Conservation (phyloP, 192 early-diverging fungal species). For the Coemansia nantahalensis region DNA sequence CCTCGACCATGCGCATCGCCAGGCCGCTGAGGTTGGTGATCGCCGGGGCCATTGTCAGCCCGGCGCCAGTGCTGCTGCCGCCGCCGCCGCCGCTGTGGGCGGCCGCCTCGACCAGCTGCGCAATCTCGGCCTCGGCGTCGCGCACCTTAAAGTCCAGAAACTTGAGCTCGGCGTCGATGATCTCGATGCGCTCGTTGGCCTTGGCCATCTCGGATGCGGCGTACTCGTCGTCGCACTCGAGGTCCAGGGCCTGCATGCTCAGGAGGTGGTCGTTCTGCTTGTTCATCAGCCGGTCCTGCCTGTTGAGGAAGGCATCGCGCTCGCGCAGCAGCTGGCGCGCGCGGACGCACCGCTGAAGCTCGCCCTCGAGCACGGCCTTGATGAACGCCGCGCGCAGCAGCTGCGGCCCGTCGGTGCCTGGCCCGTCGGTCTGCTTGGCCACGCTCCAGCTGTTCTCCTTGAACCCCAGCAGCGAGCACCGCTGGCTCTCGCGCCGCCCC, state of each 20-base stretch:
- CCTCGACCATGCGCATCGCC: constrained; percentile 55
- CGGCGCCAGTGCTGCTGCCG: constrained; percentile 11
- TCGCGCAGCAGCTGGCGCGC: constrained; percentile 46
- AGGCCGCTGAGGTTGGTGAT: constrained; percentile 50
- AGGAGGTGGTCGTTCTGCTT: constrained; percentile 43
- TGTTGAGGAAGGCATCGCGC: constrained; percentile 34
- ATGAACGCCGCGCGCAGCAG: constrained; percentile 49
- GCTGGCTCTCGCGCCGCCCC: constrained; percentile 31
- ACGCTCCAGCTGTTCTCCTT: constrained; percentile 37
- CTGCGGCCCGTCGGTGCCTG: constrained; percentile 14
- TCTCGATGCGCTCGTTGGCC: constrained; percentile 36
- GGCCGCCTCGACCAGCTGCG: constrained; percentile 35
- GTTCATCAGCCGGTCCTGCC: constrained; percentile 47
- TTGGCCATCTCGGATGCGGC: constrained; percentile 12
- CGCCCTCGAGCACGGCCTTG: constrained; percentile 36
- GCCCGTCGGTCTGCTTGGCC: constrained; percentile 11
- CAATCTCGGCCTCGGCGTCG: constrained; percentile 45
- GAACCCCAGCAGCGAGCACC: constrained; percentile 34
- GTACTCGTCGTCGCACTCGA: constrained; percentile 15
- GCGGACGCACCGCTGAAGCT: constrained; percentile 44
- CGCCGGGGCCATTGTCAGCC: constrained; percentile 13
- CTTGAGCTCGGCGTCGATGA: constrained; percentile 50
- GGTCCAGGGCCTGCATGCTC: constrained; percentile 21
- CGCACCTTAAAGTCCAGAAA: constrained; percentile 52
- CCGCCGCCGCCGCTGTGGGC: background rate